phyloP scores from a whole-genome alignment of 2,329 filamentous ascomycete species.

The Talaromyces pinophilus region DNA sequence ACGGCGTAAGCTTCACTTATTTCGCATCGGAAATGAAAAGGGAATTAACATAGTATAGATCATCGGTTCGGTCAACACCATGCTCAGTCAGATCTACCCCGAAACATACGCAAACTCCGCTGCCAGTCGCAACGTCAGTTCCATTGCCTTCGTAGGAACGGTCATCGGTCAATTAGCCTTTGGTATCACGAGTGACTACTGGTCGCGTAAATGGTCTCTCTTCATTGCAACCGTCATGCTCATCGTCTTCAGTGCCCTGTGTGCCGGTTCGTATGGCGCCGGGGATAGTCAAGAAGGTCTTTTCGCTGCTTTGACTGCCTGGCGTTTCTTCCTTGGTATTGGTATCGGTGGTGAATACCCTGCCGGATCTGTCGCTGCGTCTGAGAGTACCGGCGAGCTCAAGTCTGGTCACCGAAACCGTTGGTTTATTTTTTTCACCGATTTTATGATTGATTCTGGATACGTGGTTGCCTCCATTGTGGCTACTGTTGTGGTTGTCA shows the following conservation, averaged over 20 bases:
- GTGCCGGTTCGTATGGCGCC: slow-evolving; percentile 73
- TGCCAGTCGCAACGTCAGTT: slow-evolving; percentile 72
- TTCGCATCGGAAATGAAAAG: background rate
- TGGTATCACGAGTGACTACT: slow-evolving; percentile 79
- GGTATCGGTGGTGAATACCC: slow-evolving; percentile 68
- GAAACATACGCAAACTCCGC: slow-evolving; percentile 66
- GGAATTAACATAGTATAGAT: slow-evolving; percentile 52
- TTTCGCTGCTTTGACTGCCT: slow-evolving; percentile 76
- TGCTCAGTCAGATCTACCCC: slow-evolving; percentile 69
- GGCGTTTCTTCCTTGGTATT: slow-evolving; percentile 78
- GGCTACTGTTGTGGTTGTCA: slow-evolving; percentile 65
- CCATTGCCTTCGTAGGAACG: slow-evolving; percentile 84
- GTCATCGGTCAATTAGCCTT: slow-evolving; percentile 80
- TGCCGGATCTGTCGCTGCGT: slow-evolving; percentile 74
- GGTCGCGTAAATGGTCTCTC: slow-evolving; percentile 79
- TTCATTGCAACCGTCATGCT: slow-evolving; percentile 80
- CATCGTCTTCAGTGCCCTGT: slow-evolving; percentile 79
- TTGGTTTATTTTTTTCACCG: slow-evolving; percentile 90
- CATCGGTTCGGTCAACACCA: slow-evolving; percentile 83
- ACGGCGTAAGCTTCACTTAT: slow-evolving; percentile 61
- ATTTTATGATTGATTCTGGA: slow-evolving; percentile 81
- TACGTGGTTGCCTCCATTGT: slow-evolving; percentile 81
- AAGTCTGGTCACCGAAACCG: slow-evolving; percentile 78
- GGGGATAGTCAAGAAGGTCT: slow-evolving; percentile 68
- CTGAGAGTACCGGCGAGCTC: slow-evolving; percentile 81